Evolutionary conservation across 371 early-diverging fungal species (phyloP).

Genomic region (Mucor racemosus): DNA sequence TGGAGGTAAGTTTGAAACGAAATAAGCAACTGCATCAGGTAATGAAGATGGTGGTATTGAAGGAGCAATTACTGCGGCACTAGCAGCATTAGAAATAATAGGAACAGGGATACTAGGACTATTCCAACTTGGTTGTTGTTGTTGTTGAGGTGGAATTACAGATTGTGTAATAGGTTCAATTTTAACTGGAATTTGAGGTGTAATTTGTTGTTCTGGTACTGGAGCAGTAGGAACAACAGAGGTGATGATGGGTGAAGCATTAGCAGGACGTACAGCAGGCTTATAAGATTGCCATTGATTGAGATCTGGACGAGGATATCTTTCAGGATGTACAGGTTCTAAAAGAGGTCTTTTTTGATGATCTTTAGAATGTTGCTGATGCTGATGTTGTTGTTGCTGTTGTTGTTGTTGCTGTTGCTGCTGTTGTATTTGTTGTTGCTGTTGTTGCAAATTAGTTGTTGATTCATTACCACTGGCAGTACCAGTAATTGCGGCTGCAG

Average conservation of each 20-base stretch:
- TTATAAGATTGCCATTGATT: slow-evolving; percentile 75
- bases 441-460: not conserved
- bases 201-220: not conserved
- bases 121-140: slow-evolving; percentile 8
- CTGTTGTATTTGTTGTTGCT: not conserved
- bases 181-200: not conserved
- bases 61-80: not conserved
- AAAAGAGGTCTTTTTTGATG: slow-evolving; percentile 56
- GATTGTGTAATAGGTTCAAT: slow-evolving; percentile 9
- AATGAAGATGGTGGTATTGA: slow-evolving; percentile 30
- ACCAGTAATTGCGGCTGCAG: slow-evolving; percentile 6
- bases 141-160: slow-evolving; percentile 15
- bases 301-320: slow-evolving; percentile 81
- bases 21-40: slow-evolving; percentile 65
- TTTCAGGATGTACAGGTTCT: slow-evolving; percentile 74
- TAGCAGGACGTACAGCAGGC: slow-evolving; percentile 54
- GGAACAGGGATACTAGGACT: slow-evolving; percentile 7
- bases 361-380: slow-evolving; percentile 25
- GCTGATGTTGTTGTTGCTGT: slow-evolving; percentile 9
- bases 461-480: not conserved
- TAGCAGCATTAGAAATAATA: slow-evolving; percentile 5
- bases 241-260: slow-evolving; percentile 12
- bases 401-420: slow-evolving; percentile 5
- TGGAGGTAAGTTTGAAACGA: slow-evolving; percentile 61
- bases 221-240: slow-evolving; percentile 15